These are phyloP conservation scores for Boletus reticulatus DNA, from an alignment of 768 basidiomycete genomes.

Conservation along the genomic window DNA sequence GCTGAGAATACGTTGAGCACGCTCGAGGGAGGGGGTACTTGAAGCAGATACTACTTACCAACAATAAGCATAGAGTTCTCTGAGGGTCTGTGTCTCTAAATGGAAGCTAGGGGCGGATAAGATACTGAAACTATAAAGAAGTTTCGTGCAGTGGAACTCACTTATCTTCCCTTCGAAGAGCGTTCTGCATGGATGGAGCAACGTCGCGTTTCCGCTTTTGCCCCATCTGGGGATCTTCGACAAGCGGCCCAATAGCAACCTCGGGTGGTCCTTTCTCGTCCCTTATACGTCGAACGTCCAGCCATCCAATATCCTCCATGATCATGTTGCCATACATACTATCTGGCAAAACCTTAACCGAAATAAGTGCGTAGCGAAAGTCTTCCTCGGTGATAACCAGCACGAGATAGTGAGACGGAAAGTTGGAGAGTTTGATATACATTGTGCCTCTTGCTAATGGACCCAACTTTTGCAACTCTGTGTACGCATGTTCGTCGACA, in stretches of 20 bases:
- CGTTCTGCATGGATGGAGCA: background rate
- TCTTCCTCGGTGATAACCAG: constrained; percentile 76
- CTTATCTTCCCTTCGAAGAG: constrained; percentile 27
- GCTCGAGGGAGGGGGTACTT: background rate
- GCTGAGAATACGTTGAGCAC: constrained; percentile 36
- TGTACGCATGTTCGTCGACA: background rate
- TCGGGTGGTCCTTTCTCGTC: constrained; percentile 35
- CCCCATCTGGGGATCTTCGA: constrained; percentile 21
- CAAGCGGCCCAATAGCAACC: constrained; percentile 8
- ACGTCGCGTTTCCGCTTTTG: constrained; percentile 32
- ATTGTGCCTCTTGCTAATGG: constrained; percentile 56
- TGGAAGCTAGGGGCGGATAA: constrained; percentile 43
- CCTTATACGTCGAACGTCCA: constrained; percentile 68
- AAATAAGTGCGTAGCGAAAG: constrained; percentile 81
- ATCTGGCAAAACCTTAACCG: constrained; percentile 52
- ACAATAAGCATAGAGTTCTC: constrained; percentile 84
- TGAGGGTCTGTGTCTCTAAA: constrained; percentile 67
- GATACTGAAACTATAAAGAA: background rate
- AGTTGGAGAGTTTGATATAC: constrained; percentile 75
- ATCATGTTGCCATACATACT: constrained; percentile 58
- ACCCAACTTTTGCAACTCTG: constrained; percentile 75
- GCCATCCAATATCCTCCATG: constrained; percentile 78
- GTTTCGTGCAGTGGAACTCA: constrained; percentile 10
- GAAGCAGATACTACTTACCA: constrained; percentile 50
- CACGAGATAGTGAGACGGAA: constrained; percentile 81